Base-by-base conservation (phyloP, 768 basidiomycete species). In the Agaricus subrufescens region DNA sequence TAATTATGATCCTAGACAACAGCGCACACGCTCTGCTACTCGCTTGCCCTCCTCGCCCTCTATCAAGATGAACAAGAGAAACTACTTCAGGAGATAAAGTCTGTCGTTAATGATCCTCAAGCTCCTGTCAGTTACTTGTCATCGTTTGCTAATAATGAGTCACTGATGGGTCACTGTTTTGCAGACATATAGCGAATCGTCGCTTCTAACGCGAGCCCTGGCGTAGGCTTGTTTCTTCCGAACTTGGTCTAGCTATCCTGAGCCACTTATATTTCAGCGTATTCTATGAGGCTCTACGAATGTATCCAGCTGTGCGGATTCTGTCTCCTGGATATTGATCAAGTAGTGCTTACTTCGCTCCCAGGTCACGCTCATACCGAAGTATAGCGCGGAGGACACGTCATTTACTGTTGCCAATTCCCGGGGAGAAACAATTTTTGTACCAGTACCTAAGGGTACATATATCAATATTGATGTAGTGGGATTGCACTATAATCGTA, bases 401-500 rank as follows among this genome's bases (percentile, higher is more conserved):
- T 69, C 65, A n/a, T 60, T 76, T 37, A 63, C 65, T 3, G 63
- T 65, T 4, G 71, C 65, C 14, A 71, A 74, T 55, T 52, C 59
- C 3, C 60, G 69, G 8, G 79, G 76, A 25, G 73, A 75, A 60
- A 72, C 67, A 43, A 63, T 62, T 15, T 63, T 65, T 1, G 62
- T 82, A 7, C 69, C 71, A 6, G 65, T 81, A 38, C 79, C 79
- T 4, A 70, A 74, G 57, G 79, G 73, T 25, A 71, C 72, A 5
- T 49, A 58, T 12, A 54, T 82, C 15, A 46, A 54, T 1, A 62
- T 82, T 19, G 64, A 73, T 59, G 67, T 70, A 2, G 61, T 70
- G 19, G 80, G 70, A 9, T 53, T 81, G 26, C 81, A 82, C 59
- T 74, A 81, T 56, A 82, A 82, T 61, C 78, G 80, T 81, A 65